Conservation (phyloP, 306 rosid species). For the Prinsepia uniflora region DNA sequence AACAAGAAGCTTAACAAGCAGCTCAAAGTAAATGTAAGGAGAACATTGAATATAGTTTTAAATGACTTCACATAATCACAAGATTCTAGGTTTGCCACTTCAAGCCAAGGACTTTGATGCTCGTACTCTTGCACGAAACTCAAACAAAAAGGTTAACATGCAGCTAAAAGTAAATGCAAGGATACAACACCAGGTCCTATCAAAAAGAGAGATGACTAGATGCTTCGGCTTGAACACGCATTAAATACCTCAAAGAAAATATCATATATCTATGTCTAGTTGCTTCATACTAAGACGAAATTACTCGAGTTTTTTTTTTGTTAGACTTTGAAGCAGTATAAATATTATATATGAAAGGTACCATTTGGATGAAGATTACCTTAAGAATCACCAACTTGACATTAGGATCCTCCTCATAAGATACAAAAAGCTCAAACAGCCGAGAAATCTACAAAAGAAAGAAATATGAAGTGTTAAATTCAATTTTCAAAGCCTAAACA, state of each 20-base stretch:
- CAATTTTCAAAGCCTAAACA: neutral
- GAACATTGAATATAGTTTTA: no score
- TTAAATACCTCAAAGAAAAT: neutral
- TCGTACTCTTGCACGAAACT: neutral
- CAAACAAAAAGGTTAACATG: neutral
- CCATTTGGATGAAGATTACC: conserved; percentile 38
- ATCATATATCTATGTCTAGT: neutral
- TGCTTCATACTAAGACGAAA: neutral
- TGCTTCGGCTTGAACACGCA: neutral
- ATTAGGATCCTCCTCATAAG: conserved; percentile 55
- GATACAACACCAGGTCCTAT: neutral
- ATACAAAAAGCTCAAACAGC: conserved; percentile 51
- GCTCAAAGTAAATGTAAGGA: neutral
- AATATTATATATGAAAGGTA: conserved; percentile 7
- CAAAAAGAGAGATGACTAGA: neutral
- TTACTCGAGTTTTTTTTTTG: neutral
- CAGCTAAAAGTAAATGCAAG: neutral
- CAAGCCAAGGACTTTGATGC: neutral
- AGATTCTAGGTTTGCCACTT: neutral
- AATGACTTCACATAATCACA: neutral
- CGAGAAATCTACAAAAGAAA: conserved; percentile 45
- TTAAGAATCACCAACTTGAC: conserved; percentile 65
- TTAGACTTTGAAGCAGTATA: neutral
- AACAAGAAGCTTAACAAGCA: neutral
- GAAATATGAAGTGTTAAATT: neutral